Evolutionary conservation across 225 moss, liverwort and hornwort species (phyloP).

Genomic region (Pleurozium schreberi): DNA sequence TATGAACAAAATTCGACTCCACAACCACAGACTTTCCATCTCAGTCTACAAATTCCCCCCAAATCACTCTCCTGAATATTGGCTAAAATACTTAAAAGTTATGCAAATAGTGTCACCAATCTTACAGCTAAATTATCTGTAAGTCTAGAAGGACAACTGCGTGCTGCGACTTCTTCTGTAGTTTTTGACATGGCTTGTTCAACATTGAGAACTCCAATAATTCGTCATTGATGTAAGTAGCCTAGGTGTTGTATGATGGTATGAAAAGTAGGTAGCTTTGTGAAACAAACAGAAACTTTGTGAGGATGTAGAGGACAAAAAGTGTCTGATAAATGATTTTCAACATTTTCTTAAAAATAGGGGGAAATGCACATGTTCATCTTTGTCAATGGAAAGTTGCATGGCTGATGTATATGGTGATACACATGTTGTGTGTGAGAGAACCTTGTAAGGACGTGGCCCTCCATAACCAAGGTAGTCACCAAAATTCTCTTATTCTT

Average conservation of each 20-base stretch:
- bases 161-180: accelerated
- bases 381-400: not conserved
- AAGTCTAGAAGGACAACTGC: not conserved
- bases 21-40: not conserved
- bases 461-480: no score
- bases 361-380: not conserved
- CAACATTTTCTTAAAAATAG: accelerated
- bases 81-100: not conserved
- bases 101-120: not conserved
- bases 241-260: not conserved
- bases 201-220: not conserved
- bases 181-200: not conserved
- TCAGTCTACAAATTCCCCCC: not conserved
- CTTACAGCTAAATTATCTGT: not conserved
- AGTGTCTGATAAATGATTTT: not conserved
- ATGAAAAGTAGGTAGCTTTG: not conserved
- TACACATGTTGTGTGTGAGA: not conserved
- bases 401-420: not conserved
- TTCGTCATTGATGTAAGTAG: not conserved
- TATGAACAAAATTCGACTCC: not conserved
- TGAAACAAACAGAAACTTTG: not conserved
- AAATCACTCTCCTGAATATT: not conserved
- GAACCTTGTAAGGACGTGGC: no score
- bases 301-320: not conserved
- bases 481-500: no score